phyloP scores from a whole-genome alignment of 192 early-diverging fungal genomes.

The Chytriomyces confervae region DNA sequence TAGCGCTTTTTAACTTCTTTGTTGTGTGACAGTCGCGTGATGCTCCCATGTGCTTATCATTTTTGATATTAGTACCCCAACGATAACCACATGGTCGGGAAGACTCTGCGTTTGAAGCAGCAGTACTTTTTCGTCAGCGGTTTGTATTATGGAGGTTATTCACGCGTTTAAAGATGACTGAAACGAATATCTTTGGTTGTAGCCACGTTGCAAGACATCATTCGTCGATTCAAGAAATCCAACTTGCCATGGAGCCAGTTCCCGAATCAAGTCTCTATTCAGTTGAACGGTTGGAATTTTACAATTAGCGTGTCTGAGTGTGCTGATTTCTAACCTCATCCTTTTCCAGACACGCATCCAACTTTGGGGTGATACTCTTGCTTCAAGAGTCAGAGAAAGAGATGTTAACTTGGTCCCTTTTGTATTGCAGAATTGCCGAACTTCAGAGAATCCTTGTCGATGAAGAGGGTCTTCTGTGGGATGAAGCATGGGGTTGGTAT shows the following conservation, averaged over 20 bases:
- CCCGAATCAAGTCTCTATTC: conserved; percentile 92
- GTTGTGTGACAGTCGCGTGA: background rate
- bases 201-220: conserved; percentile 56
- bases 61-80: conserved; percentile 83
- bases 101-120: conserved; percentile 95
- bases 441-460: conserved; percentile 92
- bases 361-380: conserved; percentile 58
- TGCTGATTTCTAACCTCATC: background rate
- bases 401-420: background rate
- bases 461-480: conserved; percentile 89
- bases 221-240: conserved; percentile 94
- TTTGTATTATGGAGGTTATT: conserved; percentile 73
- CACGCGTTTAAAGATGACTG: background rate
- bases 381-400: background rate
- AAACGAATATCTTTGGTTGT: background rate
- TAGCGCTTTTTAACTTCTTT: too few relatives aligned
- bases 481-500: conserved; percentile 85
- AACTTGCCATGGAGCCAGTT: conserved; percentile 84
- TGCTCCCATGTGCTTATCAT: background rate
- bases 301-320: background rate
- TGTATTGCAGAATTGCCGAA: conserved; percentile 91
- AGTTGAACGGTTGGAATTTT: conserved; percentile 77
- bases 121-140: conserved; percentile 97
- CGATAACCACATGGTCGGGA: conserved; percentile 97
- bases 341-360: conserved; percentile 86